Evolutionary conservation across 345 rosid species (phyloP), one percentile per base, ranked within the genome.

Genomic region (Crucihimalaya himalaica): DNA sequence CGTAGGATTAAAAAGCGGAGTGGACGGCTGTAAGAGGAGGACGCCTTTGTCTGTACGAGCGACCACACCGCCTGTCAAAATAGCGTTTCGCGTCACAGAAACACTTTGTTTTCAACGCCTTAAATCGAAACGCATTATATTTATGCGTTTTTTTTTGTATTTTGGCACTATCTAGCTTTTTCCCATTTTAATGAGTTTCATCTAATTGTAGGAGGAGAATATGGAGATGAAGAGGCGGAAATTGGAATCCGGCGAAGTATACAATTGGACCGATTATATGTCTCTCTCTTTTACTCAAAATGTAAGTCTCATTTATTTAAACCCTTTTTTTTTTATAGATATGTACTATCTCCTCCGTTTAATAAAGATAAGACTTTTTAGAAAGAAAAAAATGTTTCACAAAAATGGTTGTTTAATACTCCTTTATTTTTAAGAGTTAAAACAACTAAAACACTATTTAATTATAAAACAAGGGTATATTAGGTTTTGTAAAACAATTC

Each of bases 281-380:
- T 92, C 96, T 58, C 73, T 92, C 84, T 79, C 86, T 16, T 95
- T 95, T 78, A 95, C 99, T 73, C 99, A 95, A 74, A 88, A 92
- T 78, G 99, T 90, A 69, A 81, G 96, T 72, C 12, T 27, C 3
- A 19, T 2, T 62, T 46, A 9, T 45, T 23, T n/a, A 2, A 4
- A 58, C 13, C 5, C 0, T 3, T 27, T 27, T 27, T 2, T 27
- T 27, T 27, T 27, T 34, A 21, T 14, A 13, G 14, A 21, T 3
- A 27, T 27, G 3, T 27, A 27, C 29, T 27, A n/a, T n/a, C n/a
- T n/a, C n/a, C n/a, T n/a, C n/a, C n/a, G n/a, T n/a, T n/a, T n/a
- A n/a, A n/a, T n/a, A n/a, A n/a, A n/a, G n/a, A n/a, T n/a, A n/a
- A n/a, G n/a, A n/a, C n/a, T n/a, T 5, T 5, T 23, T 20, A n/a